Conservation (phyloP, 768 basidiomycete species). For the Kwoniella sp. region DNA sequence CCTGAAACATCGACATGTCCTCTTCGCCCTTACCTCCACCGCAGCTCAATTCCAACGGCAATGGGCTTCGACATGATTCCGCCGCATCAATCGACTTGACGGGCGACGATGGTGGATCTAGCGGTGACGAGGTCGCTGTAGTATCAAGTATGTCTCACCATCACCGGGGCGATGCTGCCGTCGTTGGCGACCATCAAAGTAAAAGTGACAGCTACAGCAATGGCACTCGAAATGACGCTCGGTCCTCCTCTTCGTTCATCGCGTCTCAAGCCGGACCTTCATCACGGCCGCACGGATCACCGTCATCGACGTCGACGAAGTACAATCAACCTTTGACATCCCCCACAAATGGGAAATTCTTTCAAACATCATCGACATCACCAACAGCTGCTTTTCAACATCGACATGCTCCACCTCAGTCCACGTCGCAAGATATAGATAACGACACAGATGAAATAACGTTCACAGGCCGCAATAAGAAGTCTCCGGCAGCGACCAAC, state of each 20-base stretch:
- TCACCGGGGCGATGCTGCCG: conserved; percentile 8
- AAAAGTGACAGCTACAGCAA: background rate
- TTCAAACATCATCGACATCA: background rate
- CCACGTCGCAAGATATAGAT: background rate
- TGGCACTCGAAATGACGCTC: background rate
- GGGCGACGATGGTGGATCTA: conserved; percentile 13
- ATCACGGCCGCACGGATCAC: conserved; percentile 11
- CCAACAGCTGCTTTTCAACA: background rate
- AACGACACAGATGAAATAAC: conserved; percentile 4
- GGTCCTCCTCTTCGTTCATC: background rate
- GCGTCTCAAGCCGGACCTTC: background rate
- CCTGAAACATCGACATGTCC: conserved; percentile 9
- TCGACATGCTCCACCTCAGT: background rate
- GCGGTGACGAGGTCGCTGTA: background rate
- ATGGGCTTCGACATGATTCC: background rate
- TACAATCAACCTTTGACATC: conserved; percentile 5
- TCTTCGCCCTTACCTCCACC: conserved; percentile 5
- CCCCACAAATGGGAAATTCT: background rate
- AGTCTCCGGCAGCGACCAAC: background rate
- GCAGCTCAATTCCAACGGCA: background rate
- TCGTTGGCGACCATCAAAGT: background rate
- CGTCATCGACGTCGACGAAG: background rate
- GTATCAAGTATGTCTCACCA: background rate
- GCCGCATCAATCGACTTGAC: conserved; percentile 25
- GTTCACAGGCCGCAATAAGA: conserved; percentile 17